Base-by-base conservation (phyloP, 768 basidiomycete genomes). In the Suillus occidentalis region DNA sequence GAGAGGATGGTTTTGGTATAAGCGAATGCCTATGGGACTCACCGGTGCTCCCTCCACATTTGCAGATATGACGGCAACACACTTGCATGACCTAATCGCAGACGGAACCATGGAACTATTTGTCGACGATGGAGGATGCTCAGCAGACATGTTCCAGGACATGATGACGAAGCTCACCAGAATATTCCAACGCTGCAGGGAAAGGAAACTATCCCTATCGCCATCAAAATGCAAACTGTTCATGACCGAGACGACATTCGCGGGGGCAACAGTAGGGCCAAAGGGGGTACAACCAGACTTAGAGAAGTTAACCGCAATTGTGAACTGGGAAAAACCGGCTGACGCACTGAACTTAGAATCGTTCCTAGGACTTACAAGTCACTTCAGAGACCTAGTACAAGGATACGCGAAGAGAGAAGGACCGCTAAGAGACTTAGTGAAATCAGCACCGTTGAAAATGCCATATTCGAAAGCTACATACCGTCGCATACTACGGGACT, bases 121-220 rank as follows among this genome's bases (percentile, higher is more conserved):
- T 22, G 78, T 83, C 0, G 80, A 83, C 49, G 77, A 84, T 61
- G 74, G 79, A 0, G 77, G 72, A 0, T 47, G 72, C 6, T 73
- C 75, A 20, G 75, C 67, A 0, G 73, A 82, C 67, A 59, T 49
- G 0, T 81, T 82, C 60, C 69, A 73, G 1, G 69, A 69, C 22
- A 67, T 67, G 34, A 36, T 79, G 39, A 25, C 4, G 45, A 45
- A 45, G 2, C 20, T 10, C 28, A 37, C 22, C 1, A 6, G 10
- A 2, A 8, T 28, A 0, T 31, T 56, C 2, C 1, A 56, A 4
- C 2, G 25, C 0, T 31, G 28, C 22, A 7, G 31, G 6, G 55
- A 56, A 0, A 2, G 8, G 9, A 56, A 56, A 9, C 28, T 56
- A 0, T 37, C 36, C 1, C 55, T 43, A 6, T 43, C 43, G 0